Percentiles rank a stretch among this genome's conserved stretches.
These are phyloP conservation scores for Jatropha curcas DNA, from an alignment of 345 rosid genomes.

Conservation along the genomic window DNA sequence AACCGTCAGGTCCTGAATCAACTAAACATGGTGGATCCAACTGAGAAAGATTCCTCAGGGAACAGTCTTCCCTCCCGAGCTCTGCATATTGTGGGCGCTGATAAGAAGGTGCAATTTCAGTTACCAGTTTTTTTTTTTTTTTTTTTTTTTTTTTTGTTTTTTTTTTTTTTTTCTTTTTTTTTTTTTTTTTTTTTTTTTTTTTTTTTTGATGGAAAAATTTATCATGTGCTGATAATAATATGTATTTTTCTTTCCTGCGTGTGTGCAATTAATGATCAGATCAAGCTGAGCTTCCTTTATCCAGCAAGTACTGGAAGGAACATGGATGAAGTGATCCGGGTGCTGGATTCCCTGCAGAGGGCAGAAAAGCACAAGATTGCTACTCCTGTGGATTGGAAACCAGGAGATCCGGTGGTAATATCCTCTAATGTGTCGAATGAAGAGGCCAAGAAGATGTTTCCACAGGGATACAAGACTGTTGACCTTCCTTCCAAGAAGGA, in stretches of 20 bases:
- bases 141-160: neutral
- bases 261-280: constrained; percentile 30
- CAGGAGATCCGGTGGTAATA: constrained; percentile 66
- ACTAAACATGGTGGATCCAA: constrained; percentile 84
- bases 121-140: neutral
- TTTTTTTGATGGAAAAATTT: too few relatives aligned
- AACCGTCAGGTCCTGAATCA: constrained; percentile 51
- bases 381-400: constrained; percentile 82
- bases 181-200: neutral
- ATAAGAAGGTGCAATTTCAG: constrained; percentile 43
- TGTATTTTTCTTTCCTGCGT: too few relatives aligned
- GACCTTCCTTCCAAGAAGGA: constrained; percentile 68
- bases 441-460: constrained; percentile 66
- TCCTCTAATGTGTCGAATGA: constrained; percentile 51
- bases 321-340: constrained; percentile 78
- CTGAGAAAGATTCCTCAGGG: constrained; percentile 48
- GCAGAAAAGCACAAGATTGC: constrained; percentile 59
- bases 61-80: constrained; percentile 60
- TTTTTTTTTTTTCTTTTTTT: neutral
- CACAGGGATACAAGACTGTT: constrained; percentile 54
- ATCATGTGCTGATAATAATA: too few relatives aligned
- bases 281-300: constrained; percentile 74
- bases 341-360: constrained; percentile 60
- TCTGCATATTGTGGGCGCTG: constrained; percentile 69
- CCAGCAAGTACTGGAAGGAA: constrained; percentile 73